These are phyloP conservation scores for Didymella arachidicola DNA, from an alignment of 2,329 filamentous ascomycete species.

Conservation along the genomic window DNA sequence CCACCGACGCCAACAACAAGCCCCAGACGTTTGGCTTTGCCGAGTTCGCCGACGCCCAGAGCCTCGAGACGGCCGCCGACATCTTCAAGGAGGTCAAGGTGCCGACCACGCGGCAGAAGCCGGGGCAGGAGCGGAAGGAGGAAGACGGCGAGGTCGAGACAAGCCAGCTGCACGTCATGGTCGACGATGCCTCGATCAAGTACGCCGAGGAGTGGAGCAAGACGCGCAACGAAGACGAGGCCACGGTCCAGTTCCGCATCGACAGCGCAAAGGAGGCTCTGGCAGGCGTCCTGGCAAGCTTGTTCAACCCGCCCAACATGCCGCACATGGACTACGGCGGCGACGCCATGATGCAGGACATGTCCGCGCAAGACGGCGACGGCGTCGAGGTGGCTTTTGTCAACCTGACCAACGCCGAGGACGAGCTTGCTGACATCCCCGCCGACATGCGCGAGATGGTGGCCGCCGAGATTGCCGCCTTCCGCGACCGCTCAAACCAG, in stretches of 20 bases:
- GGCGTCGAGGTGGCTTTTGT: constrained; percentile 89
- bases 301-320: constrained; percentile 69
- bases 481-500: constrained; percentile 88
- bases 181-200: constrained; percentile 82
- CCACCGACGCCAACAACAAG: constrained; percentile 79
- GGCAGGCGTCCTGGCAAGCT: constrained; percentile 70
- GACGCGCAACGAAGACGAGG: constrained; percentile 68
- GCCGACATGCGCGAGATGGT: constrained; percentile 96
- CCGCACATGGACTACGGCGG: constrained; percentile 65
- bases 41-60: constrained; percentile 91
- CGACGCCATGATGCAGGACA: constrained; percentile 74
- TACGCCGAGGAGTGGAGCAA: constrained; percentile 86
- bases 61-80: constrained; percentile 83
- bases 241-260: constrained; percentile 70
- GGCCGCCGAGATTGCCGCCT: constrained; percentile 90
- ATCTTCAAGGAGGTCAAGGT: constrained; percentile 83
- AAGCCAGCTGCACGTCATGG: constrained; percentile 70
- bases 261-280: constrained; percentile 74
- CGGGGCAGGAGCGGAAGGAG: constrained; percentile 53
- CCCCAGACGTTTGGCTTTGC: constrained; percentile 92
- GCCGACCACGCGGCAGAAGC: constrained; percentile 76
- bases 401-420: constrained; percentile 75
- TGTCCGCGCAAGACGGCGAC: constrained; percentile 60
- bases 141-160: constrained; percentile 66
- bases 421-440: constrained; percentile 94